Percentiles rank a stretch among this genome's conserved stretches.
Conservation (phyloP, 305 asterid genomes). For the Solanum chacoense region DNA sequence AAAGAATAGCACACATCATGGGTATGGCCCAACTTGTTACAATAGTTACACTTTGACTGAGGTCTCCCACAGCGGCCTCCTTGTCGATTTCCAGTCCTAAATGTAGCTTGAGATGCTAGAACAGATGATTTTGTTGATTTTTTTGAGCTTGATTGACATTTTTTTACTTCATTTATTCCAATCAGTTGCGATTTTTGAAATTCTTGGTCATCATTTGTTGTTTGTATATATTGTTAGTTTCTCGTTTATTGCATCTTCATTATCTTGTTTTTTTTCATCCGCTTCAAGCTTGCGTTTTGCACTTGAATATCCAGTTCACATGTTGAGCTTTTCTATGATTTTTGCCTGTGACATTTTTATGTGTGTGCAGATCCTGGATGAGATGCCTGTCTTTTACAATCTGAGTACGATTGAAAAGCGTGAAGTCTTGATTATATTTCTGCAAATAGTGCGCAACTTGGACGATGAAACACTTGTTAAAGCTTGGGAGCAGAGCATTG, state of each 20-base stretch:
- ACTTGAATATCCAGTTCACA: neutral
- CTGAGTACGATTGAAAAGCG: slow-evolving; percentile 86
- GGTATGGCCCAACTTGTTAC: neutral
- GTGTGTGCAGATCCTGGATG: slow-evolving; percentile 78
- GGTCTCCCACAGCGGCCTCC: neutral
- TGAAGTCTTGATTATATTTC: slow-evolving; percentile 66
- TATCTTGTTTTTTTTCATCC: neutral
- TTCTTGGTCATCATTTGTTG: neutral
- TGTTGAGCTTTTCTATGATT: neutral
- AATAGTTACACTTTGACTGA: neutral
- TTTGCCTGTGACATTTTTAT: slow-evolving; percentile 7
- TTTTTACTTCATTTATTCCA: neutral
- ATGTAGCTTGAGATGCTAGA: neutral
- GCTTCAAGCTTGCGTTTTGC: neutral
- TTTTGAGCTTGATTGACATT: neutral
- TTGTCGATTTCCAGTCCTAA: neutral
- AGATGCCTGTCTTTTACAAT: slow-evolving; percentile 99
- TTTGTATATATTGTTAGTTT: neutral
- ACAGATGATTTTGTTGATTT: neutral
- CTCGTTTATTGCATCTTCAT: neutral
- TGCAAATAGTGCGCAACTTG: slow-evolving; percentile 90
- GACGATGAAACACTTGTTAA: slow-evolving; percentile 89
- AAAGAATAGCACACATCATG: neutral
- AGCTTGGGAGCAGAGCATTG: slow-evolving; percentile 99
- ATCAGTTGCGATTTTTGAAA: neutral